These are phyloP conservation scores for Mycena amicta DNA, from an alignment of 768 basidiomycete species.

Conservation along the genomic window DNA sequence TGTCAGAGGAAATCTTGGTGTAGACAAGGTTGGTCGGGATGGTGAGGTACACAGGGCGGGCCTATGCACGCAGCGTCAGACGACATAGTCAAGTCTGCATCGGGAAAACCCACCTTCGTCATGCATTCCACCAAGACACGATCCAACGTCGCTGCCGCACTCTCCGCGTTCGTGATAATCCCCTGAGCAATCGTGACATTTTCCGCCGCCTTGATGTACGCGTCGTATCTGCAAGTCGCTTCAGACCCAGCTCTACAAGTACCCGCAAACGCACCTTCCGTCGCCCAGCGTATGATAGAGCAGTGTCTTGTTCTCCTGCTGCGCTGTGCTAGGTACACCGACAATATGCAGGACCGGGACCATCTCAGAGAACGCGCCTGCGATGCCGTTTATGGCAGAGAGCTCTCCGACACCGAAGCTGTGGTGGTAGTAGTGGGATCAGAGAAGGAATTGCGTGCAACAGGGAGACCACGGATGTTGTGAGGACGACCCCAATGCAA, in stretches of 20 bases:
- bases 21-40: slow-evolving; percentile 84
- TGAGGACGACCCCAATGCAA: slow-evolving; percentile 71
- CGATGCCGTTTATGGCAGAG: slow-evolving; percentile 83
- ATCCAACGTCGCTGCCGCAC: slow-evolving; percentile 76
- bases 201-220: slow-evolving; percentile 73
- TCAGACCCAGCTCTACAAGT: too few relatives aligned
- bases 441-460: too few relatives aligned
- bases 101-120: slow-evolving; percentile 31
- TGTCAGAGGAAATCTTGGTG: slow-evolving; percentile 63
- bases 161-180: slow-evolving; percentile 49
- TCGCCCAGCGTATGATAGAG: slow-evolving; percentile 91
- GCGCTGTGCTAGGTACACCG: slow-evolving; percentile 74
- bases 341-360: slow-evolving; percentile 89
- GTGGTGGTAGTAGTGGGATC: not conserved
- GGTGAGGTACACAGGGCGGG: slow-evolving; percentile 85
- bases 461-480: slow-evolving; percentile 45
- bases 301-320: slow-evolving; percentile 71
- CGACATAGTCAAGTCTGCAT: too few relatives aligned
- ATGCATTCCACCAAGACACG: slow-evolving; percentile 73
- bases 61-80: slow-evolving; percentile 52
- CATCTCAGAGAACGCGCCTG: slow-evolving; percentile 84
- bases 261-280: slow-evolving; percentile 50
- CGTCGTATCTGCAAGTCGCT: slow-evolving; percentile 72
- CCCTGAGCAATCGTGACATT: slow-evolving; percentile 78
- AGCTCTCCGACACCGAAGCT: slow-evolving; percentile 91